Conservation (phyloP, 2,329 filamentous ascomycete genomes). For the Talaromyces sp. region DNA sequence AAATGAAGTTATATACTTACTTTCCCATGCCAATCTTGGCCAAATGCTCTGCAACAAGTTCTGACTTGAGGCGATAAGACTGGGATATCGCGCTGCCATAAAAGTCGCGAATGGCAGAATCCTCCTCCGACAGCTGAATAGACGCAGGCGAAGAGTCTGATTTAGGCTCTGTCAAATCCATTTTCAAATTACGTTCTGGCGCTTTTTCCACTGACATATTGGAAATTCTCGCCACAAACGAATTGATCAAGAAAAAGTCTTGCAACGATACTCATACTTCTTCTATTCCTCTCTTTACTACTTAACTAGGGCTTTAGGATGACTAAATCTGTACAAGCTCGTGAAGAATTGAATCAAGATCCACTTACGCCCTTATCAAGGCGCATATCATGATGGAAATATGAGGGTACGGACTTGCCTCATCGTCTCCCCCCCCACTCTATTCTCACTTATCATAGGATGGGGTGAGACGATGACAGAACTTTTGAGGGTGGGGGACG, state of each 20-base stretch:
- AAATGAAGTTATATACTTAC: constrained; percentile 21
- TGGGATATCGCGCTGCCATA: constrained; percentile 37
- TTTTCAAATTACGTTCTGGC: neutral
- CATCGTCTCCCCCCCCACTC: neutral
- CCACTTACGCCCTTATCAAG: neutral
- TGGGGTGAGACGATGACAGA: neutral
- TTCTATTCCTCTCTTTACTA: neutral
- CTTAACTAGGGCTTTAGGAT: neutral
- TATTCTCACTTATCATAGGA: neutral
- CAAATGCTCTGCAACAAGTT: constrained; percentile 27
- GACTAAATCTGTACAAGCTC: neutral
- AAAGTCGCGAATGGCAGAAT: constrained; percentile 24
- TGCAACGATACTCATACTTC: too few species aligned
- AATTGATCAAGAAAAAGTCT: neutral
- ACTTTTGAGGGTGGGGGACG: neutral
- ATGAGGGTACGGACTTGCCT: neutral
- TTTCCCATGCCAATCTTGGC: constrained; percentile 30
- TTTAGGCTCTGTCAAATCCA: neutral
- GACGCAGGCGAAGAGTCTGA: neutral
- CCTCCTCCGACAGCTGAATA: neutral
- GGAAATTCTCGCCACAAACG: neutral
- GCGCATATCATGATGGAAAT: neutral
- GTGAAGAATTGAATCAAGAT: neutral
- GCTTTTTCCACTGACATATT: neutral
- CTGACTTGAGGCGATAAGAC: constrained; percentile 32